Evolutionary conservation across 106 monocot genomes (phyloP), one percentile per base, ranked within the genome.

Genomic region (Allium sativum): DNA sequence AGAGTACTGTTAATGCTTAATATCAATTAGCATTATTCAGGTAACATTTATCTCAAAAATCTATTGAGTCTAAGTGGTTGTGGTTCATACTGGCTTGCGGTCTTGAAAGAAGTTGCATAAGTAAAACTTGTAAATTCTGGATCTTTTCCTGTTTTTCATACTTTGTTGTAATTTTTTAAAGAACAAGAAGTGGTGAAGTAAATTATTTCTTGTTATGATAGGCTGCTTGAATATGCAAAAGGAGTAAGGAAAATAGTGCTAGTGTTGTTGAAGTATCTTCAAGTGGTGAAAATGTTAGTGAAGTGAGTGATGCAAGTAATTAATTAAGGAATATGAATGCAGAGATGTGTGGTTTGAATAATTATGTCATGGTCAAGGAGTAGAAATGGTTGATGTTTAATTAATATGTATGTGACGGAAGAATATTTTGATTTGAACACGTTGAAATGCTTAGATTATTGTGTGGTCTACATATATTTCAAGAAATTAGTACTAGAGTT

Each of bases 51-150:
- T 31, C 31, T 31, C 31, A 31, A 31, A 31, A 31, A 31, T 31
- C 31, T 31, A 31, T 31, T 5, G 31, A 31, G 5, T 31, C 2
- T 31, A 31, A 31, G 31, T 31, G 31, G 92, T 11, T 87, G 83
- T 62, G 92, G 87, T 0, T 77, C 81, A 1, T 84, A 84, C 79
- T 81, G 83, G 87, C 71, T 92, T 6, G 54, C 75, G 0, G 83
- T 81, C 9, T 79, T 84, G 55, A 87, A 87, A 42, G 76, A 83
- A 55, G 81, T 81, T 7, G 72, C 76, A 9, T 76, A 54, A 7
- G 81, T 81, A 20, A 78, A 74, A 66, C 92, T 87, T 44, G 73
- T 91, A 57, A 83, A 81, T 52, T 53, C 73, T 0, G 77, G 70
- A 8, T 31, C 68, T 11, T 84, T 87, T 62, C 92, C 92, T 7